Conservation (phyloP, 108 stramenopile genomes). For the Nitzschia sp. region DNA sequence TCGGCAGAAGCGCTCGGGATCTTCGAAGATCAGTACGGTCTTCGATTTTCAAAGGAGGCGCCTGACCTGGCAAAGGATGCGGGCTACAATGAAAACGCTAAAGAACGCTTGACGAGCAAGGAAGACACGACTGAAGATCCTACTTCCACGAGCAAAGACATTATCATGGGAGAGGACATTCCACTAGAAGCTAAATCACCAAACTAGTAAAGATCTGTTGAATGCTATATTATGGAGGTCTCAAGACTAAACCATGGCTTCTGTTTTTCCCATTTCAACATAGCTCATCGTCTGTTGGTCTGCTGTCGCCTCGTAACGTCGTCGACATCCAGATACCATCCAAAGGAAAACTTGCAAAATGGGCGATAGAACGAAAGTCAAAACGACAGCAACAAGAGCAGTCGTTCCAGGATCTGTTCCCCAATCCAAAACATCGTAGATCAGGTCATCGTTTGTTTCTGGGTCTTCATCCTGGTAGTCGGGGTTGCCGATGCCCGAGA, state of each 20-base stretch:
- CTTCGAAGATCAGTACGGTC: constrained; percentile 8
- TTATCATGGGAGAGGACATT: no score
- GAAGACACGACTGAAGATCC: neutral
- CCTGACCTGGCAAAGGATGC: neutral
- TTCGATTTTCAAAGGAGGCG: constrained; percentile 3
- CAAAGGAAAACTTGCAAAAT: constrained; percentile 32
- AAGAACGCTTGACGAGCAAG: neutral
- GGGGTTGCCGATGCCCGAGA: constrained; percentile 35
- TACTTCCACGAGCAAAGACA: neutral
- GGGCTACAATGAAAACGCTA: neutral
- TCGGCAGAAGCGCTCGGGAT: constrained; percentile 14
- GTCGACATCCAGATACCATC: constrained; percentile 17
- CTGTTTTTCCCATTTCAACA: neutral
- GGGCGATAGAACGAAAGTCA: constrained; percentile 33
- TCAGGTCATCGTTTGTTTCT: constrained; percentile 39
- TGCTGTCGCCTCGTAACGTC: neutral
- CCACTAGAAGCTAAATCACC: no score
- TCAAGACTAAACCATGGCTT: neutral
- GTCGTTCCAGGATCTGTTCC: constrained; percentile 21
- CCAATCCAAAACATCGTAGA: constrained; percentile 42
- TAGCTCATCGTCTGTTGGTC: neutral
- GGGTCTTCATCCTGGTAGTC: constrained; percentile 16
- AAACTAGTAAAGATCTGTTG: no score
- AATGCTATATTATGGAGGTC: no score
- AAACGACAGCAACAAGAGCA: constrained; percentile 1